Evolutionary conservation across 1,284 basidiomycete species (phyloP), one percentile per base, ranked within the genome.

Genomic region (Rhizoctonia solani): DNA sequence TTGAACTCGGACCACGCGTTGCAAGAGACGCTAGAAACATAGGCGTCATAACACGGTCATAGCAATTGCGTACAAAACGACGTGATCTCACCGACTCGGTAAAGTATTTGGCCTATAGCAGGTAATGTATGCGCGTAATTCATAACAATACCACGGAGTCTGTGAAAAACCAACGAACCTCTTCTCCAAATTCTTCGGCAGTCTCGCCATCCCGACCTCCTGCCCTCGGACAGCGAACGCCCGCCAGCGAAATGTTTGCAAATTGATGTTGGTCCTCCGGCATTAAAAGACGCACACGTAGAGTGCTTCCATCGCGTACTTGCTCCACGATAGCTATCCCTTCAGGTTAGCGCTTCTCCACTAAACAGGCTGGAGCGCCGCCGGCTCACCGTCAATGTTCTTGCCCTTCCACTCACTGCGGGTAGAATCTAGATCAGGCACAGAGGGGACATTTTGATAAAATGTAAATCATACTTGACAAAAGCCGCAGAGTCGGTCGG

Each of bases 221-320:
- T 1, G 83, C 85, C 71, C 90, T 88, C 54, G 93, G 84, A 73
- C 88, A 87, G 68, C 93, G 88, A 63, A 95, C 88, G 55, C 94
- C 95, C 37, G 95, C 93, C 68, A 98, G 82, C 6, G 89, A 81
- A 69, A 95, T 82, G 74, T 92, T 95, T 75, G 88, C 82, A 70
- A 94, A 81, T 79, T 95, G 94, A 74, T 99, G 96, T 68, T 91
- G 88, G 23, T 87, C 87, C 52, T 93, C 87, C 34, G 93, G 89
- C 78, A 98, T 85, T 53, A 98, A 80, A 47, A 98, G 83, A 58
- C 97, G 88, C 56, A 92, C 87, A 32, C 95, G 90, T 39, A 98
- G 81, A 56, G 93, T 95, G 44, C 90, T 90, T 54, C 95, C 96
- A 76, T 99, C 95, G 61, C 92, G 86, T 66, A 98, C 94, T 77